These are phyloP conservation scores for Spizellomyces punctatus DNA, from an alignment of 192 early-diverging fungal species.

Conservation along the genomic window DNA sequence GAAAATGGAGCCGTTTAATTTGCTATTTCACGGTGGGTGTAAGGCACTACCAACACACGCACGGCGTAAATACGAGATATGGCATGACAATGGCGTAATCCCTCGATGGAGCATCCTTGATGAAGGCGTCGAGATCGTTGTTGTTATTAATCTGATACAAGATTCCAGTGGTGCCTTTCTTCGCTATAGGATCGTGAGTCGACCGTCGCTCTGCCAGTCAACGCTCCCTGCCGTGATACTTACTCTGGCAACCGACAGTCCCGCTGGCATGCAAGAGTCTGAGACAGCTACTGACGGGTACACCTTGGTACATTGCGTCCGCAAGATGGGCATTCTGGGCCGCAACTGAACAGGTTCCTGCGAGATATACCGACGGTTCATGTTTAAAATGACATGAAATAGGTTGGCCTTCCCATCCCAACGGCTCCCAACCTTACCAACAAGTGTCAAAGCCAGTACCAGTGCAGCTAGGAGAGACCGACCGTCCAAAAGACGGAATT, in stretches of 20 bases:
- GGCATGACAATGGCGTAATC: slow-evolving; percentile 66
- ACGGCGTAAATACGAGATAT: slow-evolving; percentile 64
- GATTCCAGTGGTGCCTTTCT: slow-evolving; percentile 50
- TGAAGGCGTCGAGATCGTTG: slow-evolving; percentile 55
- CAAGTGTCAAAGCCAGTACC: too few relatives aligned
- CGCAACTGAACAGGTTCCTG: too few relatives aligned
- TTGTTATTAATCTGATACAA: slow-evolving; percentile 53
- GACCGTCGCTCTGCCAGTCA: slow-evolving; percentile 32
- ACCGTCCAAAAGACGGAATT: too few relatives aligned
- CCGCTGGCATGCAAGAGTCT: slow-evolving; percentile 60
- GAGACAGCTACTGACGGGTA: slow-evolving; percentile 53
- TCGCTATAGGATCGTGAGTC: slow-evolving; percentile 5
- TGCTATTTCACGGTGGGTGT: neutral
- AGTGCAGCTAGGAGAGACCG: too few relatives aligned
- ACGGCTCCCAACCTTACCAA: too few relatives aligned
- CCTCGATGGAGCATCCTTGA: slow-evolving; percentile 25
- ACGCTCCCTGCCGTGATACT: neutral
- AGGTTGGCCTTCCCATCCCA: too few relatives aligned
- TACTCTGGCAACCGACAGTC: slow-evolving; percentile 65
- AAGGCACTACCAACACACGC: slow-evolving; percentile 17
- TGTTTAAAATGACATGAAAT: too few relatives aligned
- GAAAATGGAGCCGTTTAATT: neutral
- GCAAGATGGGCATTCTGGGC: slow-evolving; percentile 39
- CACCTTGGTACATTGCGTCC: slow-evolving; percentile 42
- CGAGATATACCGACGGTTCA: too few relatives aligned